Evolutionary conservation across 495 filamentous ascomycete species (phyloP).

Genomic region (Chlorociboria aeruginascens): DNA sequence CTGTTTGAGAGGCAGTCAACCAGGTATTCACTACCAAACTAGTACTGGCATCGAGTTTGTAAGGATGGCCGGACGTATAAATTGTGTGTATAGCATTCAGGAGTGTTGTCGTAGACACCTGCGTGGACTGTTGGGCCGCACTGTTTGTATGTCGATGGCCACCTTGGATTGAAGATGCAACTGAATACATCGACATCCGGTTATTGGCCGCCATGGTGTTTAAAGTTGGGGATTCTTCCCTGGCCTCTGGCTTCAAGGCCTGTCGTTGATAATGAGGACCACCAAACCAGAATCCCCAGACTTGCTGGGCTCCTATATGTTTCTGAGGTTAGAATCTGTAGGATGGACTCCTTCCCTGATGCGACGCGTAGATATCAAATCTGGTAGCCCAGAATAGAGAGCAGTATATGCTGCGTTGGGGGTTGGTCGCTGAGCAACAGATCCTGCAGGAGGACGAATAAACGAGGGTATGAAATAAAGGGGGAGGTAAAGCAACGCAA

Average conservation of each 20-base stretch:
- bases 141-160: slow-evolving; percentile 39
- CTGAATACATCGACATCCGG: slow-evolving; percentile 82
- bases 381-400: neutral
- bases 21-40: slow-evolving; percentile 93
- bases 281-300: neutral
- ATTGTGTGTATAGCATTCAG: slow-evolving; percentile 85
- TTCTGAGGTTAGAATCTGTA: neutral
- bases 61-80: slow-evolving; percentile 70
- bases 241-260: slow-evolving; percentile 2
- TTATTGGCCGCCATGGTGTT: slow-evolving; percentile 50
- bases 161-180: slow-evolving; percentile 48
- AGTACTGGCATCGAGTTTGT: slow-evolving; percentile 79
- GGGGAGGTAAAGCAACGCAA: slow-evolving; percentile 13
- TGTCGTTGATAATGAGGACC: slow-evolving; percentile 8
- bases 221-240: neutral
- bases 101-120: slow-evolving; percentile 85
- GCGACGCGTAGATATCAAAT: neutral
- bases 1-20: slow-evolving; percentile 60
- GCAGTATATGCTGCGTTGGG: neutral
- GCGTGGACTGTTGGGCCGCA: slow-evolving; percentile 52
- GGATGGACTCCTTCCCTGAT: neutral
- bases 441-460: slow-evolving; percentile 3
- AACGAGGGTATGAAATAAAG: slow-evolving; percentile 14
- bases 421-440: slow-evolving; percentile 17
- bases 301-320: neutral